Evolutionary conservation across 352 stramenopile genomes (phyloP).

Genomic region (Pythium apleroticum): DNA sequence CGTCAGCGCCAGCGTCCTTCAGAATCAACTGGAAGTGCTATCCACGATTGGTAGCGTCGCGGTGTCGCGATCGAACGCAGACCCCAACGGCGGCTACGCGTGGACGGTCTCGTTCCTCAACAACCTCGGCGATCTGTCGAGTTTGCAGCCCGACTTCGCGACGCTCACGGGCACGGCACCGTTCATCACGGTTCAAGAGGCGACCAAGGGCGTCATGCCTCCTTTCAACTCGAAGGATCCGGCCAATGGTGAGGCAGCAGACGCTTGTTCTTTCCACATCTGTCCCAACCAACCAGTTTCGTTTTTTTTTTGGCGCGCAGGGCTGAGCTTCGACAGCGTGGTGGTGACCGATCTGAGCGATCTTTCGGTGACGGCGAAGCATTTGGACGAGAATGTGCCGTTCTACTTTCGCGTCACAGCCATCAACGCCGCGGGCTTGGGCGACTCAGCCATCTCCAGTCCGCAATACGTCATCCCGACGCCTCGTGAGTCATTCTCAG

Average conservation of each 20-base stretch:
- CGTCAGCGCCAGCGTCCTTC: conserved; percentile 82
- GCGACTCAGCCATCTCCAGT: conserved; percentile 62
- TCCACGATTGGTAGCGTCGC: conserved; percentile 87
- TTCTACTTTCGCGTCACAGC: conserved; percentile 95
- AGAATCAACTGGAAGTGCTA: conserved; percentile 89
- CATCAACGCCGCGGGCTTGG: conserved; percentile 86
- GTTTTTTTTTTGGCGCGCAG: conserved; percentile 19
- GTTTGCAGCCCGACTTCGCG: conserved; percentile 75
- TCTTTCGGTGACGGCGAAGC: conserved; percentile 73
- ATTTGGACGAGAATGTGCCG: conserved; percentile 92
- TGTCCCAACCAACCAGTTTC: no score
- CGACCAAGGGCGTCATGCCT: conserved; percentile 73
- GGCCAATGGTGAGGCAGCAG: conserved; percentile 78
- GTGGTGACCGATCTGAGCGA: conserved; percentile 89
- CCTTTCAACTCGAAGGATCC: conserved; percentile 91
- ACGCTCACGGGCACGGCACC: conserved; percentile 90
- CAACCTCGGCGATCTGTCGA: conserved; percentile 85
- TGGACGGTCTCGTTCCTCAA: conserved; percentile 94
- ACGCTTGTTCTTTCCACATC: no score
- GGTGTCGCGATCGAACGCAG: conserved; percentile 80
- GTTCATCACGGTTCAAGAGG: conserved; percentile 75
- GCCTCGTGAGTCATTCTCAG: conserved; percentile 64
- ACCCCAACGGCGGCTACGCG: conserved; percentile 91
- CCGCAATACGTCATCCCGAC: conserved; percentile 87
- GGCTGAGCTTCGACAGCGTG: conserved; percentile 83